Evolutionary conservation across 495 filamentous ascomycete species (phyloP).

Genomic region (Penicillium robsamsonii): DNA sequence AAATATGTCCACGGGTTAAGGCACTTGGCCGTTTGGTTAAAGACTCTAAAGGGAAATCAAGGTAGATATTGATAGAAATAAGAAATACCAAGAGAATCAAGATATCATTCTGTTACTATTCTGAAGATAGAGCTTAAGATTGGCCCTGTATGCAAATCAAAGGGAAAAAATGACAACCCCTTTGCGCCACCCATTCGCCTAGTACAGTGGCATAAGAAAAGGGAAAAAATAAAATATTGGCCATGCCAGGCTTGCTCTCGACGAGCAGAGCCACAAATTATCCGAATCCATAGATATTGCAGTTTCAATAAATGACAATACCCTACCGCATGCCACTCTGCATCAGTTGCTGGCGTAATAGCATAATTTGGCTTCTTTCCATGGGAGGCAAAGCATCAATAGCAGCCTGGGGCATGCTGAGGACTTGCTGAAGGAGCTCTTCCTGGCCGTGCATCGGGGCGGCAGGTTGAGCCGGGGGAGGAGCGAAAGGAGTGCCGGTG

Average conservation of each 20-base stretch:
- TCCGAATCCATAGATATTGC: background rate
- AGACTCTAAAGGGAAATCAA: background rate
- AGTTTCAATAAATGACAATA: background rate
- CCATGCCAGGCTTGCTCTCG: background rate
- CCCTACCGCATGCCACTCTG: conserved; percentile 43
- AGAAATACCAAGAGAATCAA: background rate
- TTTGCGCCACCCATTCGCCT: conserved; percentile 14
- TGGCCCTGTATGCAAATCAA: conserved; percentile 7
- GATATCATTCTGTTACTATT: conserved; percentile 4
- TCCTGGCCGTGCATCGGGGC: conserved; percentile 56
- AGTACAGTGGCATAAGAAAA: background rate
- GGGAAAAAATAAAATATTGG: background rate
- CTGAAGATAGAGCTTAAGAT: background rate
- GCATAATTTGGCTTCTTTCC: conserved; percentile 73
- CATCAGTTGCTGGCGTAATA: conserved; percentile 58
- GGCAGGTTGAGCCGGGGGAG: conserved; percentile 42
- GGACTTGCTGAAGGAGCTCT: conserved; percentile 68
- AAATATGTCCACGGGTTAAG: background rate
- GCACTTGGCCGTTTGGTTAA: background rate
- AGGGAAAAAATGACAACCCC: conserved; percentile 3
- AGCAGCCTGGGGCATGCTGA: conserved; percentile 69
- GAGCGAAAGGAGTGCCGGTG: conserved; percentile 55
- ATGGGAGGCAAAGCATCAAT: conserved; percentile 73
- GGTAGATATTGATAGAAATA: background rate
- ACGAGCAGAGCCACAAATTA: background rate